A percentile compares a stretch with the other conserved stretches of the same genome.
Conservation (phyloP, 2,329 filamentous ascomycete species). For the Coniochaeta sp. region DNA sequence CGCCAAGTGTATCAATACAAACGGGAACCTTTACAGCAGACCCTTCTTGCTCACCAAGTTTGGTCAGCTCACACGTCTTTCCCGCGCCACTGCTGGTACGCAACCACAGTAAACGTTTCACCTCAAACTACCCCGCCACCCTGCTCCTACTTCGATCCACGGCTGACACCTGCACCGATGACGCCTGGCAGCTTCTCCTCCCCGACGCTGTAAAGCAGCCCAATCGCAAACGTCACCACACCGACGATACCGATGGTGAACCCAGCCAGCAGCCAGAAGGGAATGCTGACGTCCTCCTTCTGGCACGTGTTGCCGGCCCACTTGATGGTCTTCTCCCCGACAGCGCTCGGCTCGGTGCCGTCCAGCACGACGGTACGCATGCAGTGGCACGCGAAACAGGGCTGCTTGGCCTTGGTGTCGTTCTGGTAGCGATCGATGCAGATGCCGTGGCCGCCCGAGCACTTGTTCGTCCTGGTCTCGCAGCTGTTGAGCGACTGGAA, state of each 20-base stretch:
- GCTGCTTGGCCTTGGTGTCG: slow-evolving; percentile 27
- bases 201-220: slow-evolving; percentile 75
- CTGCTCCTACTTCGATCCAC: slow-evolving; percentile 44
- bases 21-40: not conserved
- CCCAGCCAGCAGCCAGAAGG: slow-evolving; percentile 79
- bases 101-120: not conserved
- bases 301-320: slow-evolving; percentile 86
- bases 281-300: slow-evolving; percentile 82
- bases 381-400: slow-evolving; percentile 79
- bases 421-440: slow-evolving; percentile 62
- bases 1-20: slow-evolving; percentile 3
- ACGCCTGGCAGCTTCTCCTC: slow-evolving; percentile 86
- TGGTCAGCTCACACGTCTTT: not conserved
- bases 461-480: slow-evolving; percentile 62
- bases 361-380: slow-evolving; percentile 42
- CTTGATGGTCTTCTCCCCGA: slow-evolving; percentile 53
- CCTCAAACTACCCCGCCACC: slow-evolving; percentile 3
- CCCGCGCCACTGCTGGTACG: slow-evolving; percentile 2
- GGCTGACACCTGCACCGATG: slow-evolving; percentile 87
- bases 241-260: slow-evolving; percentile 65
- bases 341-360: slow-evolving; percentile 31
- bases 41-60: not conserved
- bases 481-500: slow-evolving; percentile 66
- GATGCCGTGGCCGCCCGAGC: slow-evolving; percentile 71
- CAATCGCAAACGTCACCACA: slow-evolving; percentile 62